Evolutionary conservation across 139 green algal species (phyloP).

Genomic region (Volvox reticuliferus): DNA sequence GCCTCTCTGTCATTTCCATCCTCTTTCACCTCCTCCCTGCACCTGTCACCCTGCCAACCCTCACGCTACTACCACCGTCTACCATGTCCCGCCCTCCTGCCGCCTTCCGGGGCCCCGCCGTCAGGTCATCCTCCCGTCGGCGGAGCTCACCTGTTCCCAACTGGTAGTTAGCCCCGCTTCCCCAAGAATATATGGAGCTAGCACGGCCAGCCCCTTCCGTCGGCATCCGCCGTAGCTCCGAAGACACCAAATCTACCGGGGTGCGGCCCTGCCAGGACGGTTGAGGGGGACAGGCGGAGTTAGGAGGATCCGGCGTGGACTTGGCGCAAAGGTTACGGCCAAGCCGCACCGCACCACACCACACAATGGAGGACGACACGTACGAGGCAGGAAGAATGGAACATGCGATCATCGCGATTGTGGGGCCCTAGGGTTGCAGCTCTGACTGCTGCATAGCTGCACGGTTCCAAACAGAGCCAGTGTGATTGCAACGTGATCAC

Average conservation of each 20-base stretch:
- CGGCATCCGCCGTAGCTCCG: constrained; percentile 62
- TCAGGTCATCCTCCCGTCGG: neutral
- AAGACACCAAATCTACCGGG: constrained; percentile 87
- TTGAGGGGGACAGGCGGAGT: neutral
- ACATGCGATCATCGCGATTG: no score
- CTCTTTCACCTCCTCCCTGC: neutral
- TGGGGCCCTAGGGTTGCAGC: no score
- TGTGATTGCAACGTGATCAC: no score
- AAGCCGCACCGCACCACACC: no score
- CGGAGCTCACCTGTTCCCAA: constrained; percentile 83
- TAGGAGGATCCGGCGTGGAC: neutral
- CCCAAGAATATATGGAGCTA: constrained; percentile 71
- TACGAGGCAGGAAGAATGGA: no score
- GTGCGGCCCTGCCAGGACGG: constrained; percentile 67
- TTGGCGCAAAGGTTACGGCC: no score
- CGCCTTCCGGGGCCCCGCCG: neutral
- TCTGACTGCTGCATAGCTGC: no score
- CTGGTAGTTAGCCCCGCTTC: constrained; percentile 93
- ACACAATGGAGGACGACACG: no score
- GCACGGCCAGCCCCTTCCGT: neutral
- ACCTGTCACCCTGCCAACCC: neutral
- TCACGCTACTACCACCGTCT: neutral
- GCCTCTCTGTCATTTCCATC: neutral
- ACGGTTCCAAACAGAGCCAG: no score
- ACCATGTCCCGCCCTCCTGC: neutral